Evolutionary conservation across 306 rosid genomes (phyloP).

Genomic region (Lupinus albus): DNA sequence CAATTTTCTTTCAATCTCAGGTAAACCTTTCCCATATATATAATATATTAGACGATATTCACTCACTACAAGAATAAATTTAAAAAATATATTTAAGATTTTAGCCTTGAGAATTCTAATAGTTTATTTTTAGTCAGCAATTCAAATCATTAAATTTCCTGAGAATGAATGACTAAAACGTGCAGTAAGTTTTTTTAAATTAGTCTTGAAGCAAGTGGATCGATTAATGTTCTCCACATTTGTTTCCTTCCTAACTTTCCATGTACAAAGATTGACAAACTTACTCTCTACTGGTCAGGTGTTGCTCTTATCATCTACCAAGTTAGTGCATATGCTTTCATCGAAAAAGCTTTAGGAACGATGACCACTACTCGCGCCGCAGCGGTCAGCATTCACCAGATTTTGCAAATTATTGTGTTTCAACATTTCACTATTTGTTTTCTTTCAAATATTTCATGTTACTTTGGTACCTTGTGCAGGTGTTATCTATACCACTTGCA

Average conservation of each 20-base stretch:
- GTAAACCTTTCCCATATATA: slow-evolving; percentile 41
- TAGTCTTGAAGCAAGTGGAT: too few relatives aligned
- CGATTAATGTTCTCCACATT: neutral
- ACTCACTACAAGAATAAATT: too few relatives aligned
- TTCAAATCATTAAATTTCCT: too few relatives aligned
- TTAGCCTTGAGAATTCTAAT: too few relatives aligned
- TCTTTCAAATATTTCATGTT: slow-evolving; percentile 9
- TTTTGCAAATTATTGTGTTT: neutral
- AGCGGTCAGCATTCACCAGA: slow-evolving; percentile 56
- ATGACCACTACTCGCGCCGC: slow-evolving; percentile 44
- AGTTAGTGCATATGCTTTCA: slow-evolving; percentile 49
- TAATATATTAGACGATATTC: too few relatives aligned
- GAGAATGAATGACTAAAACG: too few relatives aligned
- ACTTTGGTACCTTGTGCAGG: slow-evolving; percentile 33
- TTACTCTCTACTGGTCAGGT: slow-evolving; percentile 48
- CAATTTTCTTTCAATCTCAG: slow-evolving; percentile 68
- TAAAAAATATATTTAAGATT: too few relatives aligned
- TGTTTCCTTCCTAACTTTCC: slow-evolving; percentile 11
- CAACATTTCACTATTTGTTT: neutral
- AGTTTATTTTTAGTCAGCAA: too few relatives aligned
- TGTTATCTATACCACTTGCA: slow-evolving; percentile 44
- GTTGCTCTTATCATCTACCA: slow-evolving; percentile 62
- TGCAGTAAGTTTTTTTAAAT: too few relatives aligned
- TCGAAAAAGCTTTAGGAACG: slow-evolving; percentile 50
- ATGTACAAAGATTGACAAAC: neutral